Base-by-base conservation (phyloP, 805 yeast genomes). In the Candida boleticola region DNA sequence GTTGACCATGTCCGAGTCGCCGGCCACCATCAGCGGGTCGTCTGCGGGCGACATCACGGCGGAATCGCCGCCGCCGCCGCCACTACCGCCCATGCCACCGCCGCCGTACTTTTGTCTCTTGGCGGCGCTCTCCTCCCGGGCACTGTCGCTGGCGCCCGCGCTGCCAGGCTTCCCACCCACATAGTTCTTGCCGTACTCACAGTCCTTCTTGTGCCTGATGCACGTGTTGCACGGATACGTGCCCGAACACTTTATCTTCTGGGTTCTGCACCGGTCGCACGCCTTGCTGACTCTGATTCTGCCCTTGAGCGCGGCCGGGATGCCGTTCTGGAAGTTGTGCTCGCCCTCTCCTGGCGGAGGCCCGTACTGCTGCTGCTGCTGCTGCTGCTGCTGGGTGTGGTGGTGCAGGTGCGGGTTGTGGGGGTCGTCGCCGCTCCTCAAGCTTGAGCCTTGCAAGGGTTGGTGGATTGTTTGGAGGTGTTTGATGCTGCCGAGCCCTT, bases 201-300 rank as follows among this genome's bases (percentile, higher is more conserved):
- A 71, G n/a, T 55, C 61, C 31, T 53, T 54, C 37, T 54, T 60
- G 40, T 62, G 68, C 50, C 64, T 62, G 5, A 54, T 44, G 54
- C 85, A 80, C 5, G 72, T 66, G 4, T 47, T 44, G 46, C 85
- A 80, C 7, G 84, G 84, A 33, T 48, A 49, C 13, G 66, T 61
- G 4, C 83, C 83, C 39, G 78, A 68, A 54, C 85, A 80, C 50
- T 80, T 79, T 44, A 76, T 75, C 55, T 80, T 79, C 45, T 75
- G 79, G 29, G 64, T 59, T 42, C 80, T 63, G 54, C 85, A 80
- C 18, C 79, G 61, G 40, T 73, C 77, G 48, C 85, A 80, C 1
- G 84, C 85, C 46, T 67, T 72, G 40, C 66, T 61, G 7, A 77
- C 82, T 35, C 80, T 55, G 44, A 66, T 48, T 23, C 75, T 53